Evolutionary conservation across 1,284 basidiomycete genomes (phyloP).

Genomic region (Cutaneotrichosporon sp.): DNA sequence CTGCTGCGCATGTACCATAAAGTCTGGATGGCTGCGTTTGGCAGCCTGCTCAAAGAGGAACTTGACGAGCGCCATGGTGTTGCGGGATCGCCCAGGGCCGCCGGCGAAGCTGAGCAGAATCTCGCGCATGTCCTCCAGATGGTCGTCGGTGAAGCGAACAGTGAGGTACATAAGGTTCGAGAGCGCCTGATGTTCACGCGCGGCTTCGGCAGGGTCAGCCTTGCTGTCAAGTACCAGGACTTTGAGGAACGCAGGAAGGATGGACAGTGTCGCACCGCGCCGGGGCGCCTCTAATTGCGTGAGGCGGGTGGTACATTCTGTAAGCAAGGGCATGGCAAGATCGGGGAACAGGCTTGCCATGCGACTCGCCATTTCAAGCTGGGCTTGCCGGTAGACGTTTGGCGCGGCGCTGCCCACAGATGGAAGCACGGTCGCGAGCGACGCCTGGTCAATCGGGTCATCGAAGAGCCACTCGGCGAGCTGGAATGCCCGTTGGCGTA

Average conservation of each 20-base stretch:
- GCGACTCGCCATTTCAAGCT: slow-evolving; percentile 68
- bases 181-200: slow-evolving; percentile 63
- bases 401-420: slow-evolving; percentile 69
- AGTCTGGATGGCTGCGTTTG: slow-evolving; percentile 71
- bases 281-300: slow-evolving; percentile 60
- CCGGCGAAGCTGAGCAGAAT: slow-evolving; percentile 65
- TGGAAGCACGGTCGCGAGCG: slow-evolving; percentile 62
- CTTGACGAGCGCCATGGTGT: slow-evolving; percentile 72
- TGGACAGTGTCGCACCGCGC: slow-evolving; percentile 58
- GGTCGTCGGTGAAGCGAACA: slow-evolving; percentile 67
- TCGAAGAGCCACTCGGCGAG: slow-evolving; percentile 70
- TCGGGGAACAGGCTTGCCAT: slow-evolving; percentile 75
- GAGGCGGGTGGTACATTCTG: slow-evolving; percentile 69
- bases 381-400: slow-evolving; percentile 73
- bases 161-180: slow-evolving; percentile 80
- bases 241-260: slow-evolving; percentile 73
- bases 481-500: slow-evolving; percentile 71
- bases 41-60: slow-evolving; percentile 85
- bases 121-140: slow-evolving; percentile 76
- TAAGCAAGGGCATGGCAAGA: slow-evolving; percentile 63
- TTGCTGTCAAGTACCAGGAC: slow-evolving; percentile 58
- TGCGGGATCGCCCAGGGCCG: slow-evolving; percentile 42
- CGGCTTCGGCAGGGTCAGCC: slow-evolving; percentile 26
- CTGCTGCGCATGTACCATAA: slow-evolving; percentile 72
- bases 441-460: slow-evolving; percentile 50